A percentile compares a stretch with the other conserved stretches of the same genome.
phyloP scores from a whole-genome alignment of 345 rosid genomes.

The Alliaria petiolata region DNA sequence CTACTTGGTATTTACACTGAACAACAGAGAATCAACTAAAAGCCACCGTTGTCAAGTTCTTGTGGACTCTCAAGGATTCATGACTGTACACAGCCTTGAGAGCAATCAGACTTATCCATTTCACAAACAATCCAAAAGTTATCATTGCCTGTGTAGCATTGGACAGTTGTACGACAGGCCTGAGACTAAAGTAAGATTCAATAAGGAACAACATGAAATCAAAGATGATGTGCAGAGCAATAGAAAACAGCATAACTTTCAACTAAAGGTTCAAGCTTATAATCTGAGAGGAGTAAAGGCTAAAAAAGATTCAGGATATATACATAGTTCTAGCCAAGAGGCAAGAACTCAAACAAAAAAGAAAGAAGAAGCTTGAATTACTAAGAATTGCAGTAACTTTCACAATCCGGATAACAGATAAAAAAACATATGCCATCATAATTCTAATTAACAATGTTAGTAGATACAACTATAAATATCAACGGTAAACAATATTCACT shows the following conservation, averaged over 20 bases:
- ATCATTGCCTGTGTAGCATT: conserved; percentile 20
- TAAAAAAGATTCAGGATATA: not conserved
- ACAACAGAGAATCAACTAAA: conserved; percentile 20
- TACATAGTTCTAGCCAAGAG: conserved; percentile 10
- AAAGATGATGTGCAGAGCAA: conserved; percentile 6
- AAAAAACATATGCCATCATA: conserved; percentile 2
- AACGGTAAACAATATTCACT: not conserved
- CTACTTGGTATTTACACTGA: conserved; percentile 14
- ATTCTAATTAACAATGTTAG: conserved; percentile 4
- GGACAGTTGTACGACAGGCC: conserved; percentile 29
- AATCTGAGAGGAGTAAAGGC: not conserved
- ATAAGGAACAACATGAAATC: conserved; percentile 5
- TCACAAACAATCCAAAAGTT: conserved; percentile 21
- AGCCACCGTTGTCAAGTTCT: conserved; percentile 21
- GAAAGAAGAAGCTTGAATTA: not conserved
- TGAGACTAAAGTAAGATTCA: conserved; percentile 16
- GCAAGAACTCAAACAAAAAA: conserved; percentile 21
- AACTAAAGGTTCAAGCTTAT: conserved; percentile 6
- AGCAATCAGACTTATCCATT: conserved; percentile 23
- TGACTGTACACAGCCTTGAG: conserved; percentile 18
- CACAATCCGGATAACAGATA: not conserved
- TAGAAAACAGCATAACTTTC: conserved; percentile 1
- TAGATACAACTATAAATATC: not conserved
- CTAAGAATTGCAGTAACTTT: not conserved
- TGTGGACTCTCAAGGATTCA: conserved; percentile 12